Evolutionary conservation across 2,329 filamentous ascomycete genomes (phyloP).

Genomic region (Sporothrix inflata): DNA sequence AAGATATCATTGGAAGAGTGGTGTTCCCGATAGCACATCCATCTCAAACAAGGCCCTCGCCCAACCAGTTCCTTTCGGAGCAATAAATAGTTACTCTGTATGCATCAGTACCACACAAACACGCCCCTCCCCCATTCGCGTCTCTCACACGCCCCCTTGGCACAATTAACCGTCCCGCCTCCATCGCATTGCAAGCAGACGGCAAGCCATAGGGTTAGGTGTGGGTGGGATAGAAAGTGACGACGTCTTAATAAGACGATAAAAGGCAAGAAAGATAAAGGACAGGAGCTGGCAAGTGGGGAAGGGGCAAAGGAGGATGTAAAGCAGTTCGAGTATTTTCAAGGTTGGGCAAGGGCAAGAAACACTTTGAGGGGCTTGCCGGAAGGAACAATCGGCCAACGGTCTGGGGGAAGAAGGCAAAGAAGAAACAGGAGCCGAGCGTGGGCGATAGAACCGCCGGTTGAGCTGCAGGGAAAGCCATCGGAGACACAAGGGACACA

Average conservation of each 20-base stretch:
- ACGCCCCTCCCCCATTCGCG: neutral
- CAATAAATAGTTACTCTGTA: neutral
- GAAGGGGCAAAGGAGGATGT: neutral
- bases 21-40: neutral
- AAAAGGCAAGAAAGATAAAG: neutral
- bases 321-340: neutral
- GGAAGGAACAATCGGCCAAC: neutral
- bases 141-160: neutral
- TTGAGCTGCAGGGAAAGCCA: neutral
- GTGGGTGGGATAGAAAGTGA: neutral
- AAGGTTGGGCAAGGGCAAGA: neutral
- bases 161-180: conserved; percentile 19
- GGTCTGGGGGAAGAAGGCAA: neutral
- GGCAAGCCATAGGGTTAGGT: neutral
- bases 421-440: neutral
- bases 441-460: neutral
- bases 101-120: neutral
- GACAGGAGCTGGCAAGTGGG: neutral
- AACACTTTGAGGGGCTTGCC: neutral
- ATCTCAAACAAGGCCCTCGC: neutral
- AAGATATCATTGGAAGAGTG: neutral
- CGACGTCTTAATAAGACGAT: neutral
- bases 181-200: conserved; percentile 15
- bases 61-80: conserved; percentile 5
- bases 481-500: neutral